phyloP scores from a whole-genome alignment of 768 basidiomycete species.

The Phallus indusiatus region DNA sequence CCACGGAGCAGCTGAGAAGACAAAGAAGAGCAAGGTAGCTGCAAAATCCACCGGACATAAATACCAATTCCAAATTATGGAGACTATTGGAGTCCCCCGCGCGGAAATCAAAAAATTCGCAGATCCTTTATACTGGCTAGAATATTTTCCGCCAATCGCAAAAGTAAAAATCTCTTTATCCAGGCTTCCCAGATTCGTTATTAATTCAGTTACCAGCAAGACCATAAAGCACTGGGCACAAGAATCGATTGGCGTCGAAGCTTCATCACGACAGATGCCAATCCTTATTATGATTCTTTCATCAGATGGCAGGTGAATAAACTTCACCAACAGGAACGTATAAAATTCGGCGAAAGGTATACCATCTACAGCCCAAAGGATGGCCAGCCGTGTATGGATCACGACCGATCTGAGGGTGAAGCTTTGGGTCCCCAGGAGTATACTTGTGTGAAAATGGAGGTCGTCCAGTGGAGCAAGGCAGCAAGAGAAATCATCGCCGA shows the following conservation, averaged over 20 bases:
- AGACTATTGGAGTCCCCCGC: conserved; percentile 82
- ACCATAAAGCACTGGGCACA: conserved; percentile 83
- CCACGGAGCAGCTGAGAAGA: conserved; percentile 53
- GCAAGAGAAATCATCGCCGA: conserved; percentile 55
- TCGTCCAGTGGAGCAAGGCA: conserved; percentile 69
- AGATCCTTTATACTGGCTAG: conserved; percentile 88
- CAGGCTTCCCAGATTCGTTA: background rate
- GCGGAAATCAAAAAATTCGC: conserved; percentile 93
- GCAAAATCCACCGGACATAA: conserved; percentile 89
- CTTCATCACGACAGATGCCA: conserved; percentile 90
- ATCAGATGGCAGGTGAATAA: conserved; percentile 98
- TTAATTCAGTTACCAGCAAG: conserved; percentile 29
- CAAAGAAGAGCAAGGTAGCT: conserved; percentile 89
- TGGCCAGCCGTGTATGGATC: conserved; percentile 99
- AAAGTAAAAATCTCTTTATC: conserved; percentile 37
- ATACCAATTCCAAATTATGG: conserved; percentile 99
- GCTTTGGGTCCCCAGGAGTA: conserved; percentile 94
- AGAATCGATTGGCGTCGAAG: conserved; percentile 95
- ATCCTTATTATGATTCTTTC: conserved; percentile 96
- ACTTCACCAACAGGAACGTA: conserved; percentile 74
- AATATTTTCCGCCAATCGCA: conserved; percentile 94
- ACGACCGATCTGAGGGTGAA: conserved; percentile 93
- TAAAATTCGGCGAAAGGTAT: conserved; percentile 97
- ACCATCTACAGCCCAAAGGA: conserved; percentile 99
- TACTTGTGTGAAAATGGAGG: conserved; percentile 90